phyloP scores from a whole-genome alignment of 208 protist genomes.

The Tritrichomonas musculus region DNA sequence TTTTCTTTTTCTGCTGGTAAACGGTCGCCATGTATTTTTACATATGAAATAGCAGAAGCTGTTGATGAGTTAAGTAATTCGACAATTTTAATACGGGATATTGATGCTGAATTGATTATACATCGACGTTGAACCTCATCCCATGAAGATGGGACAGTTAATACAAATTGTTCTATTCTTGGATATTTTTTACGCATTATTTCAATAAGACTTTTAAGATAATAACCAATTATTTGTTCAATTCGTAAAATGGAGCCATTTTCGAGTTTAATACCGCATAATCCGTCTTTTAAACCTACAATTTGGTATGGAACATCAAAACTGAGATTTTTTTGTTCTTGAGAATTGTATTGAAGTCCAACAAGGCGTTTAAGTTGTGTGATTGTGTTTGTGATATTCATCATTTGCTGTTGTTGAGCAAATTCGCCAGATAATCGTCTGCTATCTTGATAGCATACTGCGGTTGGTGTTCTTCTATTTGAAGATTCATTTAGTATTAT shows the following conservation, averaged over 20 bases:
- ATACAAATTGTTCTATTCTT: conserved; percentile 31
- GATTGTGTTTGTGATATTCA: conserved; percentile 38
- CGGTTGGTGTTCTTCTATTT: conserved; percentile 39
- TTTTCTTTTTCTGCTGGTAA: conserved; percentile 35
- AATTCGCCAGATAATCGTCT: conserved; percentile 34
- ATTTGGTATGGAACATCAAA: neutral
- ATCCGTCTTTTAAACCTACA: neutral
- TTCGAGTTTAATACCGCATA: conserved; percentile 36
- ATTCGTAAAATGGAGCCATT: conserved; percentile 34
- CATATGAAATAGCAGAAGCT: conserved; percentile 40
- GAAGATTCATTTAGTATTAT: conserved; percentile 36
- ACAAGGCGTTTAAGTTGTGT: conserved; percentile 40
- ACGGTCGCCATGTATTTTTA: neutral
- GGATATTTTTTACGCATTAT: neutral
- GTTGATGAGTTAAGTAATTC: conserved; percentile 43
- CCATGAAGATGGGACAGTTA: conserved; percentile 37
- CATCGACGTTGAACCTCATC: conserved; percentile 36
- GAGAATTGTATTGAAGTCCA: conserved; percentile 21
- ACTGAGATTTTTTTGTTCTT: conserved; percentile 8
- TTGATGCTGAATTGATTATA: conserved; percentile 36
- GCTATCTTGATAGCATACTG: conserved; percentile 37
- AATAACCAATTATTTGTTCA: conserved; percentile 36
- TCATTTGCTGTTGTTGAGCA: conserved; percentile 32
- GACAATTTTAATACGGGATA: conserved; percentile 36
- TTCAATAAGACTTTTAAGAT: neutral